phyloP scores from a whole-genome alignment of 2,329 filamentous ascomycete genomes.

The Verticillium zaregamsianum region DNA sequence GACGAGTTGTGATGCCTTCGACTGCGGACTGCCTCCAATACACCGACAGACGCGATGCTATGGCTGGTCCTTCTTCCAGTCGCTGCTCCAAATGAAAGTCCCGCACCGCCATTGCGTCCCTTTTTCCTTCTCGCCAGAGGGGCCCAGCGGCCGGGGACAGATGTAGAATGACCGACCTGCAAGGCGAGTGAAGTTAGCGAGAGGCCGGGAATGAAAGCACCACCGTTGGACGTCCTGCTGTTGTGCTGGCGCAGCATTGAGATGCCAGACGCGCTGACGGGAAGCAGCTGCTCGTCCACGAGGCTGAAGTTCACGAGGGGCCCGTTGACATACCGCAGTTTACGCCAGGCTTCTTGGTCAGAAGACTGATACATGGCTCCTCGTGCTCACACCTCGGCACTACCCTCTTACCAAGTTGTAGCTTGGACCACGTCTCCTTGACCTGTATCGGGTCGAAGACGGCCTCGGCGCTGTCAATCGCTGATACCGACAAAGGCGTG shows the following conservation, averaged over 20 bases:
- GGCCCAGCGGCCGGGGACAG: conserved; percentile 70
- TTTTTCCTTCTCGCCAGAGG: conserved; percentile 78
- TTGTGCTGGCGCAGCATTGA: neutral
- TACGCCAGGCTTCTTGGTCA: conserved; percentile 83
- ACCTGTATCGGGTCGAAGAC: conserved; percentile 65
- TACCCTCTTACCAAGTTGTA: conserved; percentile 66
- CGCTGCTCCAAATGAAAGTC: conserved; percentile 73
- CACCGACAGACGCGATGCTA: neutral
- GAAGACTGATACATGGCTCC: conserved; percentile 78
- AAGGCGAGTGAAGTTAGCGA: conserved; percentile 13
- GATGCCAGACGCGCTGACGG: neutral
- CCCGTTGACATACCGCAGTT: conserved; percentile 59
- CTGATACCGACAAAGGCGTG: conserved; percentile 1
- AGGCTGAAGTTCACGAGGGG: neutral
- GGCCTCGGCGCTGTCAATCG: conserved; percentile 24
- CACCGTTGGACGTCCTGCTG: neutral
- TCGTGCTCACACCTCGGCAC: conserved; percentile 81
- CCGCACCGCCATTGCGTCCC: conserved; percentile 83
- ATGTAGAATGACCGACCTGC: conserved; percentile 60
- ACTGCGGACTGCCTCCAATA: neutral
- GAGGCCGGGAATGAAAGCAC: neutral
- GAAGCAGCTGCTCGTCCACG: neutral
- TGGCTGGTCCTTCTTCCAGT: conserved; percentile 39
- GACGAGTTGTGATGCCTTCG: neutral
- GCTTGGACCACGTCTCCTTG: conserved; percentile 81